These are phyloP conservation scores for Houttuynia cordata DNA, from an alignment of 164 flowering plant genomes.

Conservation along the genomic window DNA sequence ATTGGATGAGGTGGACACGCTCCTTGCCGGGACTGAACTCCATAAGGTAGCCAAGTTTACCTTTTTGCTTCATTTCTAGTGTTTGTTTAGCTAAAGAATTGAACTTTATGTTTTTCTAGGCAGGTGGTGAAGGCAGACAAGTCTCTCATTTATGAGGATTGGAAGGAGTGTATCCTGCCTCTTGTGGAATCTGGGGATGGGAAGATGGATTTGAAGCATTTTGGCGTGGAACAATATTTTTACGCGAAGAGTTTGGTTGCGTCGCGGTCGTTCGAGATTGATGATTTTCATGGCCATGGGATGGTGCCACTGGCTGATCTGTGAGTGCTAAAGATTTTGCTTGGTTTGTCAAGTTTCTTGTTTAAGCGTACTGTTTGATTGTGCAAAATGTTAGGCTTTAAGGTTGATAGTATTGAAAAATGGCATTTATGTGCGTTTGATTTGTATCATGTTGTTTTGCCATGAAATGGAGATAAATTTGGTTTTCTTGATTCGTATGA, in stretches of 20 bases:
- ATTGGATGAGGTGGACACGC: too few species aligned
- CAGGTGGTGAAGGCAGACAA: slow-evolving; percentile 83
- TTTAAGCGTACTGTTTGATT: too few species aligned
- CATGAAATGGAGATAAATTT: not conserved
- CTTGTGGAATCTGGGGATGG: slow-evolving; percentile 28
- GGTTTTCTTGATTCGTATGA: too few species aligned
- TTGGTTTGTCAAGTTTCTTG: too few species aligned
- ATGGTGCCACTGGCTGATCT: slow-evolving; percentile 98
- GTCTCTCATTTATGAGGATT: slow-evolving; percentile 55
- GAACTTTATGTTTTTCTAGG: slow-evolving; percentile 30
- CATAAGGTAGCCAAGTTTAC: too few species aligned
- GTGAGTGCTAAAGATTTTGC: slow-evolving; percentile 40
- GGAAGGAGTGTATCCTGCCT: slow-evolving; percentile 79
- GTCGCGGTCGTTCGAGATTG: too few species aligned
- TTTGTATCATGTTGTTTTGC: not conserved
- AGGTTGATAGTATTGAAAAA: not conserved
- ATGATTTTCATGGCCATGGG: too few species aligned
- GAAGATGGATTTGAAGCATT: slow-evolving; percentile 31
- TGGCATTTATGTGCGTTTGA: not conserved
- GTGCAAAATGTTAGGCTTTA: too few species aligned
- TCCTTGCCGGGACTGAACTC: too few species aligned
- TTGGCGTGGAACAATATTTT: slow-evolving; percentile 59
- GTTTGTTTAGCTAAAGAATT: not conserved
- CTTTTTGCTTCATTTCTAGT: too few species aligned
- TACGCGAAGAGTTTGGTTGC: slow-evolving; percentile 78